Conservation (phyloP, 306 rosid species). For the Oxytropis ochrocephala region DNA sequence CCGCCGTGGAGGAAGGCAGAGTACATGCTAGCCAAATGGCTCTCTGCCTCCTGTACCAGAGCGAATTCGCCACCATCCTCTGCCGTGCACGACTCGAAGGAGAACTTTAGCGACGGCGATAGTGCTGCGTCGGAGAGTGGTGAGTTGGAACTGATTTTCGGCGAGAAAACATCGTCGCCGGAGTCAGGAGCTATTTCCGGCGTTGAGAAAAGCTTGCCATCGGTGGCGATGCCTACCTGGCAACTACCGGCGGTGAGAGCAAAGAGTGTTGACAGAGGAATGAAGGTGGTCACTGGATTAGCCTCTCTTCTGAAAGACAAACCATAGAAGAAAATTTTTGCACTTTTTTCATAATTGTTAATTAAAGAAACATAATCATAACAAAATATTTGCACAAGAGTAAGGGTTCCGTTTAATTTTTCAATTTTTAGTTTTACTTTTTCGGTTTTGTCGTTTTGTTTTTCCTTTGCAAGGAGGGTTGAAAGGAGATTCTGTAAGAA, state of each 20-base stretch:
- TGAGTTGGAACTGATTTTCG: conserved; percentile 68
- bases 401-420: not conserved
- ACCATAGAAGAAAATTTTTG: conserved; percentile 43
- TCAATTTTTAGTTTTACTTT: not conserved
- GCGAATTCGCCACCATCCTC: conserved; percentile 18
- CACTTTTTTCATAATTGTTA: not conserved
- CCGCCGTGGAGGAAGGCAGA: conserved; percentile 98
- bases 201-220: conserved; percentile 9
- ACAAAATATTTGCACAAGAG: conserved; percentile 9
- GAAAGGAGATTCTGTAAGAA: conserved; percentile 17
- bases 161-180: conserved; percentile 33
- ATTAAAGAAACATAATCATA: conserved; percentile 22
- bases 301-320: conserved; percentile 81
- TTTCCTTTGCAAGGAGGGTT: conserved; percentile 8
- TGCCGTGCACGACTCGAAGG: not conserved
- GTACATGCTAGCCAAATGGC: conserved; percentile 91
- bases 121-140: conserved; percentile 37
- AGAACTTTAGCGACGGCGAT: not conserved
- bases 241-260: conserved; percentile 83
- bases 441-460: not conserved
- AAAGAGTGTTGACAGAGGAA: conserved; percentile 67
- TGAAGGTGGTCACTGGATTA: conserved; percentile 81
- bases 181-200: not conserved
- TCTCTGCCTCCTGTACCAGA: conserved; percentile 54
- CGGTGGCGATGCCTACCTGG: conserved; percentile 39